Conservation (phyloP, 192 early-diverging fungal genomes). For the Coemansia sp. region DNA sequence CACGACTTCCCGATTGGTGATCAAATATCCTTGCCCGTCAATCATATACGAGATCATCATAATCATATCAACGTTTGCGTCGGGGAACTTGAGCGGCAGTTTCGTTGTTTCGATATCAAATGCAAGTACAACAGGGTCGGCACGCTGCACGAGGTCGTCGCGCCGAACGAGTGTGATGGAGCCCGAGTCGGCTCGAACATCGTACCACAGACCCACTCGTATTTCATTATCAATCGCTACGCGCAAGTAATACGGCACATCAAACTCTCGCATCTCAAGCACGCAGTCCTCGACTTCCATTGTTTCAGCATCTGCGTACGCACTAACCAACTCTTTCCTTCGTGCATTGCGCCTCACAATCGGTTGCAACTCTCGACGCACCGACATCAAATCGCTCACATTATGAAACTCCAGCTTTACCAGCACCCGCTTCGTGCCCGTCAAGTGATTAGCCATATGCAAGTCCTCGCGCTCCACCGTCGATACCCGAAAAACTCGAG, state of each 20-base stretch:
- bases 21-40: constrained; percentile 94
- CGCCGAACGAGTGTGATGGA: constrained; percentile 63
- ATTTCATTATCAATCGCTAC: constrained; percentile 92
- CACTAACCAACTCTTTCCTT: constrained; percentile 60
- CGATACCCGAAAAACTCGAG: constrained; percentile 65
- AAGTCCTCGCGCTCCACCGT: constrained; percentile 82
- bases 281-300: constrained; percentile 66
- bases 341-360: constrained; percentile 68
- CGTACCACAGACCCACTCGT: constrained; percentile 96
- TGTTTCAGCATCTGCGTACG: constrained; percentile 58
- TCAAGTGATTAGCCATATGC: constrained; percentile 85
- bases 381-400: constrained; percentile 72
- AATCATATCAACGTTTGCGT: constrained; percentile 82
- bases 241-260: constrained; percentile 94
- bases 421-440: constrained; percentile 66
- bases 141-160: constrained; percentile 85
- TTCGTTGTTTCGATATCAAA: constrained; percentile 99
- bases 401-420: constrained; percentile 86
- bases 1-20: constrained; percentile 97
- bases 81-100: constrained; percentile 96
- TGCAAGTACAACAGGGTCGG: constrained; percentile 90
- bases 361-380: constrained; percentile 72
- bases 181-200: constrained; percentile 64
- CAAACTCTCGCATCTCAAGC: constrained; percentile 92
- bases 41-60: constrained; percentile 99